A percentile compares a stretch with the other conserved stretches of the same genome.
Evolutionary conservation across 768 basidiomycete genomes (phyloP).

Genomic region (Gloeophyllum trabeum): DNA sequence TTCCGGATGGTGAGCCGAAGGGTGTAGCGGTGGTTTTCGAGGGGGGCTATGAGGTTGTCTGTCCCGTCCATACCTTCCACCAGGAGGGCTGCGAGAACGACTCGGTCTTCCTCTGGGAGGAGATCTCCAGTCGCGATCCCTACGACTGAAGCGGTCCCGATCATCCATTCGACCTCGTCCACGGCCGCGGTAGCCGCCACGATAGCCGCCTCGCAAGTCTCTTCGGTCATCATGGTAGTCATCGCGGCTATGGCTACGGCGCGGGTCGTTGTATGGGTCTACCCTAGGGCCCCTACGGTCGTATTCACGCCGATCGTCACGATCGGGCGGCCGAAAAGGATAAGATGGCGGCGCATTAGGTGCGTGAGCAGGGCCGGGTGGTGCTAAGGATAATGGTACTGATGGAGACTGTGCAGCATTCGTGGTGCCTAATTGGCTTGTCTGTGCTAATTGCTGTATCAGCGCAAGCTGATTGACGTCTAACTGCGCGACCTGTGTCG

Average conservation of each 20-base stretch:
- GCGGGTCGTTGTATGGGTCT: slow-evolving; percentile 31
- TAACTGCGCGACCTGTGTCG: slow-evolving; percentile 22
- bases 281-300: slow-evolving; percentile 28
- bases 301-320: slow-evolving; percentile 29
- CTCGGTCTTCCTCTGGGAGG: slow-evolving; percentile 38
- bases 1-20: slow-evolving; percentile 10
- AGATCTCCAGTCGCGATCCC: slow-evolving; percentile 27
- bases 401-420: background rate
- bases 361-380: slow-evolving; percentile 11
- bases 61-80: slow-evolving; percentile 43
- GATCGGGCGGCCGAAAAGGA: slow-evolving; percentile 23
- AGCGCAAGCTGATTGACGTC: slow-evolving; percentile 54
- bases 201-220: slow-evolving; percentile 38
- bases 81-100: slow-evolving; percentile 65
- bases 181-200: slow-evolving; percentile 48
- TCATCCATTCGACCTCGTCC: slow-evolving; percentile 56
- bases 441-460: slow-evolving; percentile 67
- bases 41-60: slow-evolving; percentile 52
- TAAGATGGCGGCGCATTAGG: no score
- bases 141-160: slow-evolving; percentile 28
- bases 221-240: slow-evolving; percentile 43
- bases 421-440: slow-evolving; percentile 16
- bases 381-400: background rate
- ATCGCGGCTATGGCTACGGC: slow-evolving; percentile 32
- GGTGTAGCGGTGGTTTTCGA: slow-evolving; percentile 15